These are phyloP conservation scores for Schizothecium vesticola DNA, from an alignment of 495 filamentous ascomycete species.

Conservation along the genomic window DNA sequence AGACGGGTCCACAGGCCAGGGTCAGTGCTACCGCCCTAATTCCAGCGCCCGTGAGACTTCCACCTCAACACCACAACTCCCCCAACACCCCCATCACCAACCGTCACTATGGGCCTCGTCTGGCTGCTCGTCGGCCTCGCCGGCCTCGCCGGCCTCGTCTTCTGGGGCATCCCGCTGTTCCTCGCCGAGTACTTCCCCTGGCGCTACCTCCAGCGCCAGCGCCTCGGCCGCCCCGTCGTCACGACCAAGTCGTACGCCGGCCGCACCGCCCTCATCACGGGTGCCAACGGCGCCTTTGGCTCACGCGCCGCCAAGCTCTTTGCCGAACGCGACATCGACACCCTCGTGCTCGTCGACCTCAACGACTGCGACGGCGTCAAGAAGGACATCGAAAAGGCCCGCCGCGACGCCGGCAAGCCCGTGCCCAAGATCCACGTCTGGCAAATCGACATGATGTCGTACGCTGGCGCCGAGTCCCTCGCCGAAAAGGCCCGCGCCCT, in stretches of 20 bases:
- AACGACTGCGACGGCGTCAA: slow-evolving; percentile 17
- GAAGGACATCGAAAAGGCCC: slow-evolving; percentile 16
- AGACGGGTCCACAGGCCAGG: neutral
- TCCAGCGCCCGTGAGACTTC: neutral
- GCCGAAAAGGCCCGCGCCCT: slow-evolving; percentile 10
- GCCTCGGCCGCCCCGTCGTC: slow-evolving; percentile 14
- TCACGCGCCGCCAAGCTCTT: slow-evolving; percentile 23
- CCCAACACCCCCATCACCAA: neutral
- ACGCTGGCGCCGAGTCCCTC: slow-evolving; percentile 15
- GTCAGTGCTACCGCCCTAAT: too few species aligned
- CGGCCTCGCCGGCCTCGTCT: slow-evolving; percentile 4
- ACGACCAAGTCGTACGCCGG: slow-evolving; percentile 21
- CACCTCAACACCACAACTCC: neutral
- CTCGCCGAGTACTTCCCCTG: slow-evolving; percentile 22
- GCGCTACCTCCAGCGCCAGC: slow-evolving; percentile 12
- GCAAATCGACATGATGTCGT: slow-evolving; percentile 26
- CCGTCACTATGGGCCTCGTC: neutral
- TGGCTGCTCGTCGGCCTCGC: neutral
- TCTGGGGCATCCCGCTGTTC: slow-evolving; percentile 12
- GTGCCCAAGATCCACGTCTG: slow-evolving; percentile 18
- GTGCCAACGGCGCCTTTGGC: slow-evolving; percentile 26
- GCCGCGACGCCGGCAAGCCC: slow-evolving; percentile 8
- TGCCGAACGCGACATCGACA: slow-evolving; percentile 18
- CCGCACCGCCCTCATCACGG: slow-evolving; percentile 23
- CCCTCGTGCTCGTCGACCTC: slow-evolving; percentile 23